Conservation (phyloP, 805 yeast genomes). For the Saccharomycopsis babjevae region DNA sequence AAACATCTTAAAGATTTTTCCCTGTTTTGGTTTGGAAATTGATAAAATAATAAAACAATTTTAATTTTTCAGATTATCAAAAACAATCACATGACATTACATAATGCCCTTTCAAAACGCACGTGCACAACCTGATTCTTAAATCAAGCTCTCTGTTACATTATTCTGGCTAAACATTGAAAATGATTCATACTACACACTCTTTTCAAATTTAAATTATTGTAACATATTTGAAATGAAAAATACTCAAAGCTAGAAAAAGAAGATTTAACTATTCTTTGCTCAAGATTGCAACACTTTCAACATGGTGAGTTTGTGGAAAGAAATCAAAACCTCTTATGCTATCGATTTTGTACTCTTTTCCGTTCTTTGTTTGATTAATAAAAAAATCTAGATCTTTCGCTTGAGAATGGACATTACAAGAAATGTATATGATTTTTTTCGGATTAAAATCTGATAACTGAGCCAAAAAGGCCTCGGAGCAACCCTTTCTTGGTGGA, state of each 20-base stretch:
- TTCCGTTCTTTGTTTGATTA: conserved; percentile 51
- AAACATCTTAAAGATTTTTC: no score
- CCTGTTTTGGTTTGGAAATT: no score
- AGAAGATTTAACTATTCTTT: neutral
- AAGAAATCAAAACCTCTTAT: conserved; percentile 93
- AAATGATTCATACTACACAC: no score
- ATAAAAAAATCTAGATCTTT: conserved; percentile 82
- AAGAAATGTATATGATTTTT: conserved; percentile 85
- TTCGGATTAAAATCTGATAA: conserved; percentile 75
- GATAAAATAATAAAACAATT: no score
- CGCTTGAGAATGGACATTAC: conserved; percentile 97
- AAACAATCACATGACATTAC: no score
- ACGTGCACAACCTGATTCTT: no score
- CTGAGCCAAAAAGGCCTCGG: conserved; percentile 76
- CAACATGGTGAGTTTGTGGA: conserved; percentile 91
- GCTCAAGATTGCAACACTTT: conserved; percentile 70
- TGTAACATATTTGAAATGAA: neutral
- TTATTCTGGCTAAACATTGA: no score
- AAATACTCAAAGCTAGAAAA: neutral
- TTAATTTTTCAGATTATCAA: no score
- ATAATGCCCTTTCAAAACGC: no score
- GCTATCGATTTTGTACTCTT: conserved; percentile 61
- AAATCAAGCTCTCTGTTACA: no score
- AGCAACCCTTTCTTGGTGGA: conserved; percentile 97
- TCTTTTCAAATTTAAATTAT: neutral